These are phyloP conservation scores for Backusella tarrabulga DNA, from an alignment of 192 early-diverging fungal genomes.

Conservation along the genomic window DNA sequence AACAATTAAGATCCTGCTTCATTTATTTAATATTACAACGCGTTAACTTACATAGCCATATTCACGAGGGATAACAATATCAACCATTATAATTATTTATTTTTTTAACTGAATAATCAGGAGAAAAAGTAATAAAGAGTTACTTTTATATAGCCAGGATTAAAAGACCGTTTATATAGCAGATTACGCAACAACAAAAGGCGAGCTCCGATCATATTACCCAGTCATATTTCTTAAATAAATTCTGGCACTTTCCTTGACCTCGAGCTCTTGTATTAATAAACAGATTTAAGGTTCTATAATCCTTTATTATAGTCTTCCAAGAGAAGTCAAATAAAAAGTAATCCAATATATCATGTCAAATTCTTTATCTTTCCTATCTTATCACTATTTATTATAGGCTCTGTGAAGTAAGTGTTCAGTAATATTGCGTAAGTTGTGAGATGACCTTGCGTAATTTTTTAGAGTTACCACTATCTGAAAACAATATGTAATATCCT, in stretches of 20 bases:
- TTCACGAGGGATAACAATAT: slow-evolving; percentile 45
- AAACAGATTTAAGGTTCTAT: not conserved
- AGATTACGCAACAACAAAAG: not conserved
- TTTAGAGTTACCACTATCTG: not conserved
- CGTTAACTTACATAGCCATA: slow-evolving; percentile 56
- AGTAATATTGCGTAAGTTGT: not conserved
- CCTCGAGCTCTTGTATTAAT: not conserved
- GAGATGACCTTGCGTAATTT: not conserved
- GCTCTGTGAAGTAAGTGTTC: not conserved
- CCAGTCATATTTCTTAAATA: not conserved
- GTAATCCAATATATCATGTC: not conserved
- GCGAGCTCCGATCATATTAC: not conserved
- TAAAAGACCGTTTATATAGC: not conserved
- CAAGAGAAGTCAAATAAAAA: too few species aligned
- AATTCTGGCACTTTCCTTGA: not conserved
- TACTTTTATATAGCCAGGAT: not conserved
- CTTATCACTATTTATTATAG: not conserved
- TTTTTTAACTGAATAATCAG: not conserved
- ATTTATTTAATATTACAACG: not conserved
- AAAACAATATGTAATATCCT: not conserved
- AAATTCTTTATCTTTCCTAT: not conserved
- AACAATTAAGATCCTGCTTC: not conserved
- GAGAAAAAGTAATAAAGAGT: not conserved
- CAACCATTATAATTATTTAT: slow-evolving; percentile 25
- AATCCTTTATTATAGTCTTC: too few species aligned